Conservation (phyloP, 179 eudicot species). For the Beta macrorhiza region DNA sequence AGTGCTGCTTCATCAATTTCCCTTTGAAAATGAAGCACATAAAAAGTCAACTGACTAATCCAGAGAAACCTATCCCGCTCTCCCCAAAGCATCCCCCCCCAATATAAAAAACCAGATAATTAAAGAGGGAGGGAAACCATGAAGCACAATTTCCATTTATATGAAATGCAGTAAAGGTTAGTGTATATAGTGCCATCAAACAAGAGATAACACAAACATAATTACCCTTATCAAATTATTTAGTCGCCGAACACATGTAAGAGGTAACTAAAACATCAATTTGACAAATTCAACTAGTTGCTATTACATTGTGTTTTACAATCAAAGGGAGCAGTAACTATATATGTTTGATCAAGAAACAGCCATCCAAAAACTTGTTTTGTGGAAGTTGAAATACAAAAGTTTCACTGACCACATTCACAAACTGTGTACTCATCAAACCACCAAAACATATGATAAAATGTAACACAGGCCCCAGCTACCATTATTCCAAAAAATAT, state of each 20-base stretch:
- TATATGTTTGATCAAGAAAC: neutral
- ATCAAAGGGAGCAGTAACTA: neutral
- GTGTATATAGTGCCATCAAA: neutral
- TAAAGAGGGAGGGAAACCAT: too few relatives aligned
- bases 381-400: neutral
- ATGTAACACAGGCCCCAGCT: neutral
- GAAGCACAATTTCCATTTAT: neutral
- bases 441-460: neutral
- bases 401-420: neutral
- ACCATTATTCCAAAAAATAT: neutral
- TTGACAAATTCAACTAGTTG: neutral
- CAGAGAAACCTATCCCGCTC: neutral
- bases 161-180: neutral
- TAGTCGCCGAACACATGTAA: neutral
- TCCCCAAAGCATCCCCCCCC: too few relatives aligned
- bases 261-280: neutral
- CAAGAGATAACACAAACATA: neutral
- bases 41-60: slow-evolving; percentile 9
- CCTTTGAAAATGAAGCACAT: slow-evolving; percentile 34
- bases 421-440: neutral
- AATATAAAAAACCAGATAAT: too few relatives aligned
- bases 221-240: neutral
- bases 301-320: neutral
- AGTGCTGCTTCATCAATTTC: slow-evolving; percentile 88
- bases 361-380: neutral